Evolutionary conservation across 2,329 filamentous ascomycete genomes (phyloP), one percentile per base, ranked within the genome.

Genomic region (Colletotrichum zoysiae): DNA sequence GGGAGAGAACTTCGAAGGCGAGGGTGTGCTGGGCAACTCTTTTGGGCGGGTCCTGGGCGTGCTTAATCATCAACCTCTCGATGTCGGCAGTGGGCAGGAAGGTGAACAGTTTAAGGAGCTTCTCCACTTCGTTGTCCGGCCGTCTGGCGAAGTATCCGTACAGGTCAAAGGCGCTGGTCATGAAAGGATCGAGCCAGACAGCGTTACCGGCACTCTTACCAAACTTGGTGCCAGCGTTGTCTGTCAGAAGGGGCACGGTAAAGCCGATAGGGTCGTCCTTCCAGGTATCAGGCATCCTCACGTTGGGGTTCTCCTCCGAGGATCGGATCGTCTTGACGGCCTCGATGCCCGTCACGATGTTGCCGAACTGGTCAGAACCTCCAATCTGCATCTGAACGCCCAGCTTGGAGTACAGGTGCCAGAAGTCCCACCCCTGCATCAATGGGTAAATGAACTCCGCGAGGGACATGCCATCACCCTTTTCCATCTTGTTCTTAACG

Each of bases 381-480:
- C 96, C 96, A 64, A 99, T 93, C 82, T 99, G 95, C 79, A 98
- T 88, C 78, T 95, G 92, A 12, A 95, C 86, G 59, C 88, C 88
- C 33, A 87, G 86, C 58, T 89, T 87, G 73, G 77, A 80, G 82
- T 93, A 97, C 83, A 98, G 88, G 76, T 93, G 87, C 93, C 94
- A 98, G 89, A 95, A 99, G 80, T 99, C 96, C 92, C 95, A 98
- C 30, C 92, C 95, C 80, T 99, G 96, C 77, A 98, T 89, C 20
- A 99, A 83, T 1, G 97, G 96, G 78, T 99, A 99, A 53, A 91
- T 89, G 81, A 99, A 97, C 79, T 99, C 96, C 46, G 94, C 92
- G 77, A 97, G 93, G 0, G 95, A 97, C 92, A 99, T 95, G 76
- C 96, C 97, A 74, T 96, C 93, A 48, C 94, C 94, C 65, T 91